phyloP scores from a whole-genome alignment of 768 basidiomycete genomes.

The Suillus weaverae region DNA sequence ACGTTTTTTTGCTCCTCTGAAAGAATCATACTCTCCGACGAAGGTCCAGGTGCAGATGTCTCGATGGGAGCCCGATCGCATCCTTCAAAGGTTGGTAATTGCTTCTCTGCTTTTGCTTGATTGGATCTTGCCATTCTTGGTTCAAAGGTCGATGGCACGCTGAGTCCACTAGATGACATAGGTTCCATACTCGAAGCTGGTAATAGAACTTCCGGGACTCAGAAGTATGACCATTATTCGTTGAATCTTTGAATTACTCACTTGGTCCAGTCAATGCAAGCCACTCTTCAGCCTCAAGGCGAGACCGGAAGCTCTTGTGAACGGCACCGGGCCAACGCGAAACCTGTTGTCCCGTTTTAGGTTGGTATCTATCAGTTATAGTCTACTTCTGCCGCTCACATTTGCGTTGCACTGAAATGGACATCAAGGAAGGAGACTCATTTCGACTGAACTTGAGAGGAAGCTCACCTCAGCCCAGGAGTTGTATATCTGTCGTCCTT shows the following conservation, averaged over 20 bases:
- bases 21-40: constrained; percentile 33
- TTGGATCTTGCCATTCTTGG: neutral
- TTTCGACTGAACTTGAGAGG: neutral
- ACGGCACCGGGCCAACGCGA: constrained; percentile 51
- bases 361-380: neutral
- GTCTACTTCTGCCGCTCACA: constrained; percentile 27
- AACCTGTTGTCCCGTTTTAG: constrained; percentile 38
- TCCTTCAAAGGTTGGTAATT: neutral
- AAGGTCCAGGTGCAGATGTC: neutral
- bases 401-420: constrained; percentile 46
- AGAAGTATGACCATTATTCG: neutral
- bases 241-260: constrained; percentile 14
- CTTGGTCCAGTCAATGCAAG: constrained; percentile 23
- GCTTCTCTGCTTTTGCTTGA: neutral
- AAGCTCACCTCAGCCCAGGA: constrained; percentile 60
- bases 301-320: constrained; percentile 52
- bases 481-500: constrained; percentile 56
- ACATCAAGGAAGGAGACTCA: neutral
- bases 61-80: neutral
- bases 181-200: neutral
- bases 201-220: neutral
- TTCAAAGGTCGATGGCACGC: neutral
- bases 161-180: neutral
- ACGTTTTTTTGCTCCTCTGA: constrained; percentile 55
- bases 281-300: constrained; percentile 52